Conservation (phyloP, 441 rosid genomes). For the Rhodomyrtus psidioides region DNA sequence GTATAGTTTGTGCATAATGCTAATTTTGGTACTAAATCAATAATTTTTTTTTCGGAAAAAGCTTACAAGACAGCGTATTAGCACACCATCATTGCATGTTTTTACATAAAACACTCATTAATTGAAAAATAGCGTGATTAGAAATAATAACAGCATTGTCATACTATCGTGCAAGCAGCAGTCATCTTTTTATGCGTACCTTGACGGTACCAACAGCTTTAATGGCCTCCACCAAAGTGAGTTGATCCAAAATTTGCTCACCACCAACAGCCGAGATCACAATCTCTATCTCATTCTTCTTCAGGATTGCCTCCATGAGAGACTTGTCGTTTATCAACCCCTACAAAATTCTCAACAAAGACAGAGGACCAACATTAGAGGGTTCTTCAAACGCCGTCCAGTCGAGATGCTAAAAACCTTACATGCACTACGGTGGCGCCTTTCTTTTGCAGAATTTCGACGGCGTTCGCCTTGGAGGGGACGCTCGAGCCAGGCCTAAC, state of each 20-base stretch:
- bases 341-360: slow-evolving; percentile 5
- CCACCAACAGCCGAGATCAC: slow-evolving; percentile 38
- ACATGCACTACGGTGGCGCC: slow-evolving; percentile 26
- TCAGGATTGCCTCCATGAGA: slow-evolving; percentile 24
- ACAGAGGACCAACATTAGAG: neutral
- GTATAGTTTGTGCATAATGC: neutral
- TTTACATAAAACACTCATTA: too few relatives aligned
- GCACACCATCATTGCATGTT: too few relatives aligned
- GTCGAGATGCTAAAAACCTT: neutral
- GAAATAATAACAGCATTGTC: too few relatives aligned
- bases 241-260: slow-evolving; percentile 10
- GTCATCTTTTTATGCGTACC: neutral
- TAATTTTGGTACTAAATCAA: neutral
- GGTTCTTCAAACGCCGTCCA: neutral
- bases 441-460: slow-evolving; percentile 20
- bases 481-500: slow-evolving; percentile 10
- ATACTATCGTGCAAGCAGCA: too few relatives aligned
- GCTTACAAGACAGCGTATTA: too few relatives aligned
- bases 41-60: too few relatives aligned
- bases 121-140: too few relatives aligned
- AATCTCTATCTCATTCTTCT: slow-evolving; percentile 25
- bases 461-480: slow-evolving; percentile 10
- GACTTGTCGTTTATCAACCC: slow-evolving; percentile 18
- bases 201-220: slow-evolving; percentile 27
- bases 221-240: slow-evolving; percentile 24